These are phyloP conservation scores for Trypanosoma cruzi DNA, from an alignment of 208 protist genomes.

Conservation along the genomic window DNA sequence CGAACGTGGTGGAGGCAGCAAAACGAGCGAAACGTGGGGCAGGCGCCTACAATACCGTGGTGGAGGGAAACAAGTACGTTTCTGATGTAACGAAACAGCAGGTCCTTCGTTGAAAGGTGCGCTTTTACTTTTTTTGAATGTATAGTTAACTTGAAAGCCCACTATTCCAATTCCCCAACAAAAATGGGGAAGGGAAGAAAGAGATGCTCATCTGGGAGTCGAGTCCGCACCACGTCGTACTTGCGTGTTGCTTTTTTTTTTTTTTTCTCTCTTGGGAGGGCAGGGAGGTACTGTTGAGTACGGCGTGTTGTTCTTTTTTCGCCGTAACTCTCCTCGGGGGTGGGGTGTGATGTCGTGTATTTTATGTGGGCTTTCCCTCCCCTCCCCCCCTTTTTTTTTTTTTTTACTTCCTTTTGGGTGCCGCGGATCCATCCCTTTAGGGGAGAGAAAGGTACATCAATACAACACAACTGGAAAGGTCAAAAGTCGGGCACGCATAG, in stretches of 20 bases:
- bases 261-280: background rate
- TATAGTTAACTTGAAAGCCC: background rate
- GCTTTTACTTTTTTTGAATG: background rate
- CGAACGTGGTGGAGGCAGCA: constrained; percentile 74
- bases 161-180: background rate
- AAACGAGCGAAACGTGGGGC: constrained; percentile 12
- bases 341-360: background rate
- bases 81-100: constrained; percentile 57
- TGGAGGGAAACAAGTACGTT: constrained; percentile 84
- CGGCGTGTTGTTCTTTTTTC: background rate
- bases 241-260: background rate
- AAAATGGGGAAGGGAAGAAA: background rate
- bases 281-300: too few relatives aligned
- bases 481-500: background rate
- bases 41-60: constrained; percentile 52
- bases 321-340: background rate
- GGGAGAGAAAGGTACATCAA: background rate
- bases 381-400: background rate
- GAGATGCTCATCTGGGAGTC: background rate
- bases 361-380: background rate
- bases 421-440: background rate
- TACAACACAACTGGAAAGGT: background rate
- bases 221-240: background rate
- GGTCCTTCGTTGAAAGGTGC: constrained; percentile 29
- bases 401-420: background rate